Percentiles rank a stretch among this genome's conserved stretches.
Evolutionary conservation across 768 basidiomycete species (phyloP).

Genomic region (Boletales sp.): DNA sequence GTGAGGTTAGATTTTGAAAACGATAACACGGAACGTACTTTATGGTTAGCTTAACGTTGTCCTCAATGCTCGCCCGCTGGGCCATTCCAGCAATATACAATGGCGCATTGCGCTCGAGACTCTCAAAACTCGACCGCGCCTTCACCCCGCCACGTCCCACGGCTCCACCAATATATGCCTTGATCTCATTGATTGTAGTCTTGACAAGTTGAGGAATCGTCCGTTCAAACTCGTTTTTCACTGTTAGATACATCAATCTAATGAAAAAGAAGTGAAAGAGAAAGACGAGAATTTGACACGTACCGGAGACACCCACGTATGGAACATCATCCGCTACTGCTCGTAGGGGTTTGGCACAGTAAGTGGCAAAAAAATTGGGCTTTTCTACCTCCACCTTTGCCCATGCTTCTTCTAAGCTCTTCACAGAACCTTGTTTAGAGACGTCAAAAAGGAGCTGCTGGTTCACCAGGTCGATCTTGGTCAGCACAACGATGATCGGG

Average conservation of each 20-base stretch:
- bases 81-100: conserved; percentile 1
- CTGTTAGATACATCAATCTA: no score
- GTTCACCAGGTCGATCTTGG: background rate
- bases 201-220: background rate
- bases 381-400: background rate
- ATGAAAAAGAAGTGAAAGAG: background rate
- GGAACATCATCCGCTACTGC: background rate
- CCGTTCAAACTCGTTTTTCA: no score
- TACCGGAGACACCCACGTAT: background rate
- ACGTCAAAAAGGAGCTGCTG: background rate
- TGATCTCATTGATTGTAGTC: background rate
- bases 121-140: no score
- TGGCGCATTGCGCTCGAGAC: background rate
- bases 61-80: background rate
- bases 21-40: background rate
- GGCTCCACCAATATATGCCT: background rate
- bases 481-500: conserved; percentile 1
- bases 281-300: background rate
- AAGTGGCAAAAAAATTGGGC: background rate
- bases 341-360: background rate
- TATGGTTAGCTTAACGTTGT: background rate
- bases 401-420: background rate
- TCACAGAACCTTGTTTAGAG: background rate
- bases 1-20: background rate
- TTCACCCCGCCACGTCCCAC: no score